Percentiles rank a stretch among this genome's conserved stretches.
phyloP scores from a whole-genome alignment of 2,329 filamentous ascomycete genomes.

The Alternaria gaisen region DNA sequence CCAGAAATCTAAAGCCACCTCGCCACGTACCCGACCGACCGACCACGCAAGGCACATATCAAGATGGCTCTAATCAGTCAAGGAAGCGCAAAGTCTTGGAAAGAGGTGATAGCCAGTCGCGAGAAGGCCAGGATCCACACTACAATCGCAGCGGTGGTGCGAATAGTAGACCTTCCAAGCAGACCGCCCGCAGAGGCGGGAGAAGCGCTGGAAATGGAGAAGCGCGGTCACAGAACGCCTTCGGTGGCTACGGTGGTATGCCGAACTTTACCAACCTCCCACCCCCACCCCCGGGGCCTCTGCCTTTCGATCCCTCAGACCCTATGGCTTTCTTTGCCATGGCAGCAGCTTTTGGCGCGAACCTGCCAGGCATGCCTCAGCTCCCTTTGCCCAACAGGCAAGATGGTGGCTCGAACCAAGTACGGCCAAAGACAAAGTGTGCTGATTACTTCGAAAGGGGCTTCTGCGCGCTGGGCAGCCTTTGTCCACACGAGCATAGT shows the following conservation, averaged over 20 bases:
- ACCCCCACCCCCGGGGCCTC: slow-evolving; percentile 56
- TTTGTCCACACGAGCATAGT: slow-evolving; percentile 75
- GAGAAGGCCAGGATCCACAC: slow-evolving; percentile 53
- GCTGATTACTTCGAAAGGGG: slow-evolving; percentile 77
- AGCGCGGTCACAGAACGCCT: slow-evolving; percentile 15
- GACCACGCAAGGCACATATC: slow-evolving; percentile 11
- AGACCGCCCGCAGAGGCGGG: slow-evolving; percentile 67
- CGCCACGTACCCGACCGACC: slow-evolving; percentile 26
- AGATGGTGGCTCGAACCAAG: slow-evolving; percentile 18
- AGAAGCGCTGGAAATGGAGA: slow-evolving; percentile 19
- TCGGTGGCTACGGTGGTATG: slow-evolving; percentile 18
- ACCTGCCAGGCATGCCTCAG: slow-evolving; percentile 51
- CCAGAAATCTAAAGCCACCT: slow-evolving; percentile 15
- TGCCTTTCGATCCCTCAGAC: slow-evolving; percentile 66
- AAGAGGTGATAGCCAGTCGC: slow-evolving; percentile 56
- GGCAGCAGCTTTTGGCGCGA: slow-evolving; percentile 59
- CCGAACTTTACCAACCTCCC: slow-evolving; percentile 45
- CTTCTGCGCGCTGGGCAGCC: slow-evolving; percentile 72
- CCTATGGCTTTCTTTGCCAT: slow-evolving; percentile 71
- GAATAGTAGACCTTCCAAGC: slow-evolving; percentile 55
- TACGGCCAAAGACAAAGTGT: slow-evolving; percentile 62
- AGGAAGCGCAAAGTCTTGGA: slow-evolving; percentile 68
- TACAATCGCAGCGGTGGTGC: slow-evolving; percentile 39
- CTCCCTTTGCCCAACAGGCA: slow-evolving; percentile 49
- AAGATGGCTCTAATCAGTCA: slow-evolving; percentile 39